A percentile compares a stretch with the other conserved stretches of the same genome.
Evolutionary conservation across 352 stramenopile species (phyloP).

Genomic region (Phytopythium delawarense): DNA sequence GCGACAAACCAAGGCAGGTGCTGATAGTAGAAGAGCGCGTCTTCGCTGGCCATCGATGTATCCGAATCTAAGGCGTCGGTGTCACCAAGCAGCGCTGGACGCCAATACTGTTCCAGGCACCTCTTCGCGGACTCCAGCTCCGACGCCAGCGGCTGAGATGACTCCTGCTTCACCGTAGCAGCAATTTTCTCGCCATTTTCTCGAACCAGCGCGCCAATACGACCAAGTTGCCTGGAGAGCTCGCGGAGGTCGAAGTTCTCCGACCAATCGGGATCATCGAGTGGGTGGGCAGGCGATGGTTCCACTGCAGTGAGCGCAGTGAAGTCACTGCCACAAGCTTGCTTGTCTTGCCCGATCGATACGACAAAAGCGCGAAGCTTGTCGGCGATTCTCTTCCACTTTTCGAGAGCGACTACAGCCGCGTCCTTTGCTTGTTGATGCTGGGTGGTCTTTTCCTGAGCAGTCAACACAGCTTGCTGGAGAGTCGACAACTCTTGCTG

Average conservation of each 20-base stretch:
- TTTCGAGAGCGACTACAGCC: constrained; percentile 16
- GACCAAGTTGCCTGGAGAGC: constrained; percentile 27
- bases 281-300: not conserved
- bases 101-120: constrained; percentile 13
- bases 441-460: constrained; percentile 24
- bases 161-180: constrained; percentile 23
- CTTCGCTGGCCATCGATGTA: constrained; percentile 7
- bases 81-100: not conserved
- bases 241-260: constrained; percentile 24
- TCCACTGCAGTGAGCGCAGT: constrained; percentile 8
- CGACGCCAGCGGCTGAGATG: constrained; percentile 22
- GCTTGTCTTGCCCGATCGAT: constrained; percentile 17
- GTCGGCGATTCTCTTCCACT: constrained; percentile 18
- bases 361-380: constrained; percentile 27
- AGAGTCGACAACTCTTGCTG: constrained; percentile 34
- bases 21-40: constrained; percentile 20
- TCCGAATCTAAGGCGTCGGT: constrained; percentile 2
- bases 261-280: constrained; percentile 9
- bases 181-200: constrained; percentile 5
- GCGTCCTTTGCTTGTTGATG: constrained; percentile 17
- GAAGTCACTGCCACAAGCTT: not conserved
- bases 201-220: constrained; percentile 7
- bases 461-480: constrained; percentile 31
- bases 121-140: constrained; percentile 53
- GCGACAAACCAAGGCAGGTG: constrained; percentile 62